Percentiles rank a stretch among this genome's conserved stretches.
Conservation (phyloP, 805 yeast genomes). For the Pichia phayaonensis region DNA sequence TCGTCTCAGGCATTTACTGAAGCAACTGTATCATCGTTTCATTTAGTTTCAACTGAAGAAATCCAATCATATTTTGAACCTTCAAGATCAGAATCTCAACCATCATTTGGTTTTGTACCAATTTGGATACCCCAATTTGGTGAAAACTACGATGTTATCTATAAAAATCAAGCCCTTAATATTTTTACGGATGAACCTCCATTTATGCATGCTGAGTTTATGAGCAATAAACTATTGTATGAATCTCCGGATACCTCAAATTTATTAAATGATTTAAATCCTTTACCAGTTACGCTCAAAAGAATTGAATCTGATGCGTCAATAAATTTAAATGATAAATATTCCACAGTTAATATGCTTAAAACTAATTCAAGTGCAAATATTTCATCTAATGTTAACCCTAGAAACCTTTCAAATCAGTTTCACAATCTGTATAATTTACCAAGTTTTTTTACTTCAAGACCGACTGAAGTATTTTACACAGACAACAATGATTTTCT, state of each 20-base stretch:
- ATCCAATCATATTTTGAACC: conserved; percentile 22
- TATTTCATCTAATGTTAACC: neutral
- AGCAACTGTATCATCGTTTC: neutral
- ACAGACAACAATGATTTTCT: conserved; percentile 51
- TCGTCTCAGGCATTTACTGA: conserved; percentile 13
- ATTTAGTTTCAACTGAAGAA: conserved; percentile 21
- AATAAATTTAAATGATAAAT: neutral
- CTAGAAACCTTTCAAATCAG: neutral
- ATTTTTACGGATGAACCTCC: conserved; percentile 56
- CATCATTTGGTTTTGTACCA: conserved; percentile 29
- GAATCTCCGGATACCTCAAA: conserved; percentile 22
- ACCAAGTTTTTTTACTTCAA: neutral
- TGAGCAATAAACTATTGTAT: conserved; percentile 28
- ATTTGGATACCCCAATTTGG: conserved; percentile 61
- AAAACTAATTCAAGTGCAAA: neutral
- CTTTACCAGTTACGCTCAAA: conserved; percentile 20
- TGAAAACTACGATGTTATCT: conserved; percentile 46
- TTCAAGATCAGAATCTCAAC: conserved; percentile 16
- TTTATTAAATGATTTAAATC: conserved; percentile 18
- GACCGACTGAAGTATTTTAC: conserved; percentile 34
- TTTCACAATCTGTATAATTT: neutral
- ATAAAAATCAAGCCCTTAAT: conserved; percentile 52
- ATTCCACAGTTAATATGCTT: neutral
- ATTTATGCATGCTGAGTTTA: conserved; percentile 31
- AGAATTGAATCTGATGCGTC: neutral